Base-by-base conservation (phyloP, 2,329 filamentous ascomycete genomes). In the Penicillium oxalicum region DNA sequence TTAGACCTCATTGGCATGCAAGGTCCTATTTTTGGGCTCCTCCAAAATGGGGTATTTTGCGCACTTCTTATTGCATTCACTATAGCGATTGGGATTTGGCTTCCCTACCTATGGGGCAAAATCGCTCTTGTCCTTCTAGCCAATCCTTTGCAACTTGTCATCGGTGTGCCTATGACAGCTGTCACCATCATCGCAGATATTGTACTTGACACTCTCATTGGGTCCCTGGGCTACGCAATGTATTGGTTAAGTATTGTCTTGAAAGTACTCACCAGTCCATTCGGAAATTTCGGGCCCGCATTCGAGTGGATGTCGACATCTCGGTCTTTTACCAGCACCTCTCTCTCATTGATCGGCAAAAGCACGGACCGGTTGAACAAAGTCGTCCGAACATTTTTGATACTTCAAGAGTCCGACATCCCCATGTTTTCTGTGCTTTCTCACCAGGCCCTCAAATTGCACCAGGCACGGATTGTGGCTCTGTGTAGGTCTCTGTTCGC, bases 1-100 rank as follows among this genome's bases (percentile, higher is more conserved):
- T 83, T 98, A 75, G 93, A 98, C 67, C 80, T 98, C 12, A 86
- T 98, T 50, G 93, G 93, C 34, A 94, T 98, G 87, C 88, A 94
- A 62, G 93, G 93, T 0, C 93, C 93, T 0, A 77, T 98, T 3
- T 85, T 86, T 11, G 90, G 89, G 2, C 78, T 98, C 5, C 83
- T 97, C 57, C 93, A 98, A 63, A 98, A 98, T 58, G 90, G 88
- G 47, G 83, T 96, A 12, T 98, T 98, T 69, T 95, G 91, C 65
- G 86, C 87, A 6, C 85, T 97, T 40, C 77, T 98, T 27, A 89
- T 98, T 11, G 87, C 88, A 1, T 81, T 91, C 44, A 95, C 91
- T 11, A 83, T 98, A 37, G 85, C 89, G 45, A 74, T 87, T 50
- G 91, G 90, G 44, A 82, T 97, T 39, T 95, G 93, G 73, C 72